Base-by-base conservation (phyloP, 768 basidiomycete genomes). In the Rhodosporidiobolus odoratus region DNA sequence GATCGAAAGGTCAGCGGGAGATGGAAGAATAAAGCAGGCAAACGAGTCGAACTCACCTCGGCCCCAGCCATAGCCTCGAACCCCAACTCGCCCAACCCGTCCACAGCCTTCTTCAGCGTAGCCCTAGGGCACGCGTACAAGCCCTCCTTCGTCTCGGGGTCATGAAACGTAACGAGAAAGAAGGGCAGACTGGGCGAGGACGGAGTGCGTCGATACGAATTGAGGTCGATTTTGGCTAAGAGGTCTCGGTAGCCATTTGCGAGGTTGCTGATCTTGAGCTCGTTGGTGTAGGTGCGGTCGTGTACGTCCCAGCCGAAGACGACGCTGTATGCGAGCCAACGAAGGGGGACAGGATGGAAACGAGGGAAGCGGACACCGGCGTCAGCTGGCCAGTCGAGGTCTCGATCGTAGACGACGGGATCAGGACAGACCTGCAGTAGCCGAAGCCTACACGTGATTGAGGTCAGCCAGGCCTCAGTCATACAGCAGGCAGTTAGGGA, bases 141-240 rank as follows among this genome's bases (percentile, higher is more conserved):
- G 0, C 89, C 89, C 67, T 87, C 80, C 72, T 84, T 85, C 7
- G 91, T 91, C 32, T 90, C 87, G 0, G 96, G 94, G 77, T 97
- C 90, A 38, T 89, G 77, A 82, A 96, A 98, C 2, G 88, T 90
- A 45, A 95, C 84, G 10, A 99, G 83, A 83, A 98, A 98, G 81
- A 98, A 92, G 0, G 96, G 90, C 2, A 92, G 87, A 69, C 94
- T 84, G 73, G 89, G 83, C 79, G 97, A 92, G 90, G 92, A 93
- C 69, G 90, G 89, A 65, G 98, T 88, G 32, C 91, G 85, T 25
- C 96, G 88, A 79, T 85, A 95, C 1, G 89, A 91, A 1, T 88
- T 85, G 23, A 96, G 83, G 79, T 98, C 95, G 69, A 99, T 89
- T 40, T 83, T 80, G 13, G 96, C 96, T 45, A 90, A 43, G 57